phyloP scores from a whole-genome alignment of 2,329 filamentous ascomycete species.

The Claviceps sp. region DNA sequence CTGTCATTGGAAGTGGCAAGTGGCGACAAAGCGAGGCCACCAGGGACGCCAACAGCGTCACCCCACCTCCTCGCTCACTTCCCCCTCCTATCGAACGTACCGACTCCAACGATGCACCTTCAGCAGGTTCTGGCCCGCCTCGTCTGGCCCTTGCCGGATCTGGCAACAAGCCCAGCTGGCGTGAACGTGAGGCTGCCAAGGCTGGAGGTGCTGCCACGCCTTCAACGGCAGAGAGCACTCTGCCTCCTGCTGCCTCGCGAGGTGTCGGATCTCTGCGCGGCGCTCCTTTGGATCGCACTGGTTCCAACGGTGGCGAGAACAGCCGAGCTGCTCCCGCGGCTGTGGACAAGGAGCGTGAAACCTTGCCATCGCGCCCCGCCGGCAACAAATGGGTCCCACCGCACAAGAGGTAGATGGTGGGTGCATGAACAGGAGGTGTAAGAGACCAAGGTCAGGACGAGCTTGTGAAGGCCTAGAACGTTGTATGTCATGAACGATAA shows the following conservation, averaged over 20 bases:
- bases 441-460: not conserved
- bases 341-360: constrained; percentile 34
- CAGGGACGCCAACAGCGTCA: constrained; percentile 16
- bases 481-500: not conserved
- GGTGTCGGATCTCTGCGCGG: constrained; percentile 19
- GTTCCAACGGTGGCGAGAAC: constrained; percentile 29
- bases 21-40: constrained; percentile 29
- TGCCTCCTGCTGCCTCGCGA: constrained; percentile 30
- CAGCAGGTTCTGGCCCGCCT: constrained; percentile 36
- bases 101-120: constrained; percentile 32
- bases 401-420: constrained; percentile 19
- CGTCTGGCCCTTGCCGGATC: constrained; percentile 46
- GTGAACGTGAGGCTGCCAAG: constrained; percentile 53
- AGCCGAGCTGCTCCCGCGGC: constrained; percentile 27
- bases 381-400: constrained; percentile 51
- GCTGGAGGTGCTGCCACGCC: constrained; percentile 19
- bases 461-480: too few relatives aligned
- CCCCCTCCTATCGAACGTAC: constrained; percentile 27
- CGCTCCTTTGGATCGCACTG: constrained; percentile 29
- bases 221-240: constrained; percentile 27
- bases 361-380: constrained; percentile 36
- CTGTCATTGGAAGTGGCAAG: constrained; percentile 23
- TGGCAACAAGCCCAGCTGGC: constrained; percentile 54
- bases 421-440: too few relatives aligned
- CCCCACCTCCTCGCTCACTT: constrained; percentile 15